phyloP scores from a whole-genome alignment of 768 basidiomycete genomes.

The Exidia glandulosa region DNA sequence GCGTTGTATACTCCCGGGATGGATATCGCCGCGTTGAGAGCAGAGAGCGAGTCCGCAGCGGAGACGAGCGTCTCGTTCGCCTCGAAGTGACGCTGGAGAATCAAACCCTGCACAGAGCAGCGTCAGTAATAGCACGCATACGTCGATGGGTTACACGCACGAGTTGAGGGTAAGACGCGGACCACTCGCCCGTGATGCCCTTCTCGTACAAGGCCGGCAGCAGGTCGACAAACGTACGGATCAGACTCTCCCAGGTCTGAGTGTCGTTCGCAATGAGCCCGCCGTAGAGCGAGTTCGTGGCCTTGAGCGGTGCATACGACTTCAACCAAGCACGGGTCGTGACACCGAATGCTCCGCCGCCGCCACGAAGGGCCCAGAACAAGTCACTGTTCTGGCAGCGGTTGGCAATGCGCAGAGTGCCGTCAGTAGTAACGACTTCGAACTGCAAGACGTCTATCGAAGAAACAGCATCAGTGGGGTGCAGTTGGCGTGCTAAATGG shows the following conservation, averaged over 20 bases:
- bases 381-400: slow-evolving; percentile 2
- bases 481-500: not conserved
- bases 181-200: no score
- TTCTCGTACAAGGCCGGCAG: no score
- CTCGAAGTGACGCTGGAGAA: no score
- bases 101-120: no score
- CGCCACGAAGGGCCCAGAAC: slow-evolving; percentile 8
- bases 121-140: no score
- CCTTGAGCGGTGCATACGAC: not conserved
- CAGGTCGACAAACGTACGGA: not conserved
- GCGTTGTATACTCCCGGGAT: not conserved
- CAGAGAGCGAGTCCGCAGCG: not conserved
- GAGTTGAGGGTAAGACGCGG: no score
- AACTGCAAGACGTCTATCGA: not conserved
- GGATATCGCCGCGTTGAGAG: not conserved
- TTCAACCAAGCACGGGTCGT: not conserved
- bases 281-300: not conserved
- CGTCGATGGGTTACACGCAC: no score
- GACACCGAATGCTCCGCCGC: slow-evolving; percentile 5
- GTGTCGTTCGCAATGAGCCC: not conserved
- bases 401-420: not conserved
- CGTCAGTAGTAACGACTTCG: slow-evolving; percentile 6
- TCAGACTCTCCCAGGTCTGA: not conserved
- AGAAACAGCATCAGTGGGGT: not conserved
- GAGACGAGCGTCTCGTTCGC: not conserved